Percentiles rank a stretch among this genome's conserved stretches.
These are phyloP conservation scores for Aspergillus sp. DNA, from an alignment of 2,329 filamentous ascomycete genomes.

Conservation along the genomic window DNA sequence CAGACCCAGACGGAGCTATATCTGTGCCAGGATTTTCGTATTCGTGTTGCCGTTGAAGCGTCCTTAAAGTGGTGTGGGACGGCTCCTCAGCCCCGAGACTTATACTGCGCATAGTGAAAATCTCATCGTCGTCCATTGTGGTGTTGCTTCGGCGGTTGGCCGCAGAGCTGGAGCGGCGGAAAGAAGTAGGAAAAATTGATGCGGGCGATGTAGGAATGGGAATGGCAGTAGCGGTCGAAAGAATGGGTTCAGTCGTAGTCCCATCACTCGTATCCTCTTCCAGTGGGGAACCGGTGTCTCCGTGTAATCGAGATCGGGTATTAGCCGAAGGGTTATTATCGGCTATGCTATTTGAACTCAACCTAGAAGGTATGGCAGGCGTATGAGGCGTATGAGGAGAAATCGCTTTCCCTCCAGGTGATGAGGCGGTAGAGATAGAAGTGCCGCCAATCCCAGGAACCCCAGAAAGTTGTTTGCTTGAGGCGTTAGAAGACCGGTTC, in stretches of 20 bases:
- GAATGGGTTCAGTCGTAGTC: conserved; percentile 29
- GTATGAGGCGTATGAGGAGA: conserved; percentile 91
- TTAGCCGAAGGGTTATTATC: conserved; percentile 50
- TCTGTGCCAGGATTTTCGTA: conserved; percentile 24
- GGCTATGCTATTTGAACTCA: conserved; percentile 85
- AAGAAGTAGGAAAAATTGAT: conserved; percentile 37
- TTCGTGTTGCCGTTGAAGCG: conserved; percentile 35
- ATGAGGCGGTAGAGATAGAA: conserved; percentile 80
- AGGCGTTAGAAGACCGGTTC: conserved; percentile 77
- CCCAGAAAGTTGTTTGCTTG: conserved; percentile 69
- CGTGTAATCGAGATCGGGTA: conserved; percentile 28
- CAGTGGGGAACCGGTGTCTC: conserved; percentile 31
- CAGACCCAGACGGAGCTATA: conserved; percentile 21
- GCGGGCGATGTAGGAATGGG: conserved; percentile 50
- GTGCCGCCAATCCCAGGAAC: conserved; percentile 62
- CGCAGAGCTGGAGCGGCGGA: conserved; percentile 47
- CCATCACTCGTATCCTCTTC: conserved; percentile 40
- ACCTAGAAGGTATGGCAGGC: conserved; percentile 86
- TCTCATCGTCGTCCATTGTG: conserved; percentile 44
- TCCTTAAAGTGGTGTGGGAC: conserved; percentile 31
- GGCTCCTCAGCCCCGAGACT: conserved; percentile 47
- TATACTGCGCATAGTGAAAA: conserved; percentile 47
- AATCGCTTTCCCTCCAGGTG: conserved; percentile 76
- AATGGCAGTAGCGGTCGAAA: conserved; percentile 44
- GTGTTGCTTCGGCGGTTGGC: conserved; percentile 38